phyloP scores from a whole-genome alignment of 2,329 filamentous ascomycete genomes.

The Malbranchea cinnamomea region DNA sequence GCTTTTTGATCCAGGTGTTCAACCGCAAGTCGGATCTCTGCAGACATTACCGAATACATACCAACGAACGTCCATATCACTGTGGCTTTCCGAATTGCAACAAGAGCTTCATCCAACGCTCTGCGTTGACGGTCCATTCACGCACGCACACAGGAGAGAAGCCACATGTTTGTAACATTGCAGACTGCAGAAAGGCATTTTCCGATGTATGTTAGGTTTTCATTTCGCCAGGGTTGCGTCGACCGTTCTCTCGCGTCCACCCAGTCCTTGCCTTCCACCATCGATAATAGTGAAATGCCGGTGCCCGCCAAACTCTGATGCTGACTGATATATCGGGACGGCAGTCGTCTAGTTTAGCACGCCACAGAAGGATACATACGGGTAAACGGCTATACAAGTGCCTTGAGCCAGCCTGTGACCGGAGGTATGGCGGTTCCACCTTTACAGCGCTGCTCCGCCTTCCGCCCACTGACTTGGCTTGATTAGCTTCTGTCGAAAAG shows the following conservation, averaged over 20 bases:
- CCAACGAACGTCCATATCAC: constrained; percentile 33
- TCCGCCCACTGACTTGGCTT: constrained; percentile 1
- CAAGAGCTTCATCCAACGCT: constrained; percentile 35
- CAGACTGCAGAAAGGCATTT: constrained; percentile 29
- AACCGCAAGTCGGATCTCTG: constrained; percentile 35
- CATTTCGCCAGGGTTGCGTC: constrained; percentile 2
- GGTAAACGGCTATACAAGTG: constrained; percentile 13
- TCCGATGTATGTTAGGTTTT: constrained; percentile 23
- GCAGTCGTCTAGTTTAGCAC: constrained; percentile 14
- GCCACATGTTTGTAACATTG: constrained; percentile 28
- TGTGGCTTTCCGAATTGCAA: constrained; percentile 30
- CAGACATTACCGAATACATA: constrained; percentile 33
- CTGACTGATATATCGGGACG: constrained; percentile 5
- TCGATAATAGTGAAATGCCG: neutral
- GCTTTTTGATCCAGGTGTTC: constrained; percentile 24
- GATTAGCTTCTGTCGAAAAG: constrained; percentile 13
- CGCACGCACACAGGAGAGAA: constrained; percentile 32
- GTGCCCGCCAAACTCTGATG: neutral
- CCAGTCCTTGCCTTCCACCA: neutral
- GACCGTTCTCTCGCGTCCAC: neutral
- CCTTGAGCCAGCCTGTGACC: constrained; percentile 10
- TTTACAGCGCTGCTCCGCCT: neutral
- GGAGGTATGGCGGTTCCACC: constrained; percentile 10
- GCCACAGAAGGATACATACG: constrained; percentile 13
- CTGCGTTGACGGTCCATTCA: constrained; percentile 32